Conservation (phyloP, 352 stramenopile species). For the Globisporangium barbulae region DNA sequence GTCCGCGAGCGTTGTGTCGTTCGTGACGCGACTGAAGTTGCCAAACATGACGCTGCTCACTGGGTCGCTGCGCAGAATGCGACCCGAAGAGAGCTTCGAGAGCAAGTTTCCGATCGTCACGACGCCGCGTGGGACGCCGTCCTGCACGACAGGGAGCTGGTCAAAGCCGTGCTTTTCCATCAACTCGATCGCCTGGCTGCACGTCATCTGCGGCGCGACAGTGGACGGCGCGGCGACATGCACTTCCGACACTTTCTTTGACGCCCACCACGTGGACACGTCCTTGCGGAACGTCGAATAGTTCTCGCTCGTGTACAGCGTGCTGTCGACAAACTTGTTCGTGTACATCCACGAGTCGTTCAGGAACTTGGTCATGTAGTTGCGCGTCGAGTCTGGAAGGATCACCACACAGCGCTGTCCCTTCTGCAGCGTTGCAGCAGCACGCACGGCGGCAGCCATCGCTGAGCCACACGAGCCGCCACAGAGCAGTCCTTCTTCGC, state of each 20-base stretch:
- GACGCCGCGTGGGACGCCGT: constrained; percentile 82
- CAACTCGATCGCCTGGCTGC: constrained; percentile 93
- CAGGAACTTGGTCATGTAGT: constrained; percentile 99
- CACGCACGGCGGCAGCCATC: constrained; percentile 79
- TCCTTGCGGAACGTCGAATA: constrained; percentile 18
- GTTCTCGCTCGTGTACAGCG: constrained; percentile 38
- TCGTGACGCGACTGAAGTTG: constrained; percentile 93
- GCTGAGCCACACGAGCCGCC: constrained; percentile 93
- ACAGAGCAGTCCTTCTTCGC: constrained; percentile 94
- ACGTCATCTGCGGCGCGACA: constrained; percentile 88
- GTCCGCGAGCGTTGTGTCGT: constrained; percentile 88
- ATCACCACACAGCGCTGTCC: constrained; percentile 94
- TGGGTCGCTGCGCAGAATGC: constrained; percentile 80
- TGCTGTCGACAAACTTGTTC: constrained; percentile 77
- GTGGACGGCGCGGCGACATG: constrained; percentile 89
- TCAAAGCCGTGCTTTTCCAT: constrained; percentile 92
- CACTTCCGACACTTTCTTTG: constrained; percentile 90
- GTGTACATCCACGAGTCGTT: constrained; percentile 95
- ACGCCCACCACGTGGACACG: constrained; percentile 91
- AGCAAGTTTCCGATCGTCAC: constrained; percentile 97
- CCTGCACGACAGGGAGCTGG: constrained; percentile 71
- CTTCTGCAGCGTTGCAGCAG: constrained; percentile 80
- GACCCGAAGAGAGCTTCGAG: constrained; percentile 86
- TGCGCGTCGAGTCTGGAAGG: constrained; percentile 94
- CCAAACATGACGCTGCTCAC: constrained; percentile 95